Base-by-base conservation (phyloP, 163 green algal species). In the Chlamydomonas reinhardtii region DNA sequence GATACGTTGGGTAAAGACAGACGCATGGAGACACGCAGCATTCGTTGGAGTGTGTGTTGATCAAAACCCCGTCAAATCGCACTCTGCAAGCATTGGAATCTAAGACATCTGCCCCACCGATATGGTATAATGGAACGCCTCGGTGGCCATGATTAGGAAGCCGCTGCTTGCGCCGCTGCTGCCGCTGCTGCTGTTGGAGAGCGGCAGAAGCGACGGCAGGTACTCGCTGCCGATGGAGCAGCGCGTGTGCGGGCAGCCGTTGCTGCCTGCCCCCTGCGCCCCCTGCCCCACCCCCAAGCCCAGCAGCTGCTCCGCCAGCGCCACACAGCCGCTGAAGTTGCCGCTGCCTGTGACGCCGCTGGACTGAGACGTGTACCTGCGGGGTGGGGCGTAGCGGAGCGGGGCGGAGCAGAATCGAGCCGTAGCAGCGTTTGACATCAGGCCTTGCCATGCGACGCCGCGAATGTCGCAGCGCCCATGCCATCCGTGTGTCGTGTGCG, bases 51-150 rank as follows among this genome's bases (percentile, higher is more conserved):
- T n/a, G n/a, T n/a, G n/a, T n/a, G n/a, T n/a, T n/a, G n/a, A n/a
- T n/a, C n/a, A n/a, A n/a, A n/a, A n/a, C n/a, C n/a, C n/a, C n/a
- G n/a, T n/a, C n/a, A n/a, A n/a, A n/a, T n/a, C n/a, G n/a, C n/a
- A n/a, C n/a, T n/a, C n/a, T n/a, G n/a, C n/a, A n/a, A n/a, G n/a
- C n/a, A n/a, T n/a, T n/a, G n/a, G n/a, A n/a, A n/a, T n/a, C n/a
- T n/a, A n/a, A n/a, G n/a, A n/a, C n/a, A n/a, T n/a, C 39, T 48
- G 14, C 2, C 81, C 59, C 81, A 87, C 81, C 32, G 68, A 24
- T 35, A 74, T 54, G 16, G 82, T 91, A 76, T 87, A 89, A 64
- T 84, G 86, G n/a, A 91, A 89, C 71, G 83, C 86, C 82, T 91
- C 87, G 14, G 80, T 91, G 19, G 74, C 87, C 70, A 84, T 76